Percentiles rank a stretch among this genome's conserved stretches.
Evolutionary conservation across 1,139 yeast species (phyloP).

Genomic region (Blastobotrys indianensis): DNA sequence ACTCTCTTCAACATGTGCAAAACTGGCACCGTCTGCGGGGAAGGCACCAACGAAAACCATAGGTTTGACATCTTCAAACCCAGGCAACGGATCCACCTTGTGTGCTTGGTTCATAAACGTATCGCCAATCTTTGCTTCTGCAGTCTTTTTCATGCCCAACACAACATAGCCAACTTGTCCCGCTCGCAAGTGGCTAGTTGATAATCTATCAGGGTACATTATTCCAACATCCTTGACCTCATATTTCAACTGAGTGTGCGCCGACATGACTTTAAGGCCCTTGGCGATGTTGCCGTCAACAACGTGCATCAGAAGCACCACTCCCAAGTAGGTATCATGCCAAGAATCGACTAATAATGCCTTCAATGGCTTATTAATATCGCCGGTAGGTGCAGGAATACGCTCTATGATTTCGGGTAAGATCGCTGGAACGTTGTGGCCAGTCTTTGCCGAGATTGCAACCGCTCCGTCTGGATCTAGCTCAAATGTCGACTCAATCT

Average conservation of each 20-base stretch:
- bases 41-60: conserved; percentile 99
- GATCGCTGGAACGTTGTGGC: conserved; percentile 65
- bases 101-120: conserved; percentile 71
- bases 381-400: conserved; percentile 70
- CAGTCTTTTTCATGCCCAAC: conserved; percentile 86
- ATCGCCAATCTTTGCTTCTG: conserved; percentile 89
- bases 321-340: conserved; percentile 93
- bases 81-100: conserved; percentile 74
- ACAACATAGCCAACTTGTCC: conserved; percentile 95
- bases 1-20: conserved; percentile 83
- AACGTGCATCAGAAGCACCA: conserved; percentile 76
- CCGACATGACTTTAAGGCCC: conserved; percentile 72
- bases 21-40: conserved; percentile 92
- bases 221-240: conserved; percentile 92
- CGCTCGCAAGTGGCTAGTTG: conserved; percentile 56
- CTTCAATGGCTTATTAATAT: conserved; percentile 51
- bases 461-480: conserved; percentile 68
- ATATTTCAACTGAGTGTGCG: conserved; percentile 67
- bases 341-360: conserved; percentile 90
- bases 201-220: conserved; percentile 80
- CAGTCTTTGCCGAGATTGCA: conserved; percentile 90
- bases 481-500: conserved; percentile 79
- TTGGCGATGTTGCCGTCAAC: conserved; percentile 74
- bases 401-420: conserved; percentile 74
- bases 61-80: conserved; percentile 94